Conservation (phyloP, 2,329 filamentous ascomycete species). For the Neonectria sp. region DNA sequence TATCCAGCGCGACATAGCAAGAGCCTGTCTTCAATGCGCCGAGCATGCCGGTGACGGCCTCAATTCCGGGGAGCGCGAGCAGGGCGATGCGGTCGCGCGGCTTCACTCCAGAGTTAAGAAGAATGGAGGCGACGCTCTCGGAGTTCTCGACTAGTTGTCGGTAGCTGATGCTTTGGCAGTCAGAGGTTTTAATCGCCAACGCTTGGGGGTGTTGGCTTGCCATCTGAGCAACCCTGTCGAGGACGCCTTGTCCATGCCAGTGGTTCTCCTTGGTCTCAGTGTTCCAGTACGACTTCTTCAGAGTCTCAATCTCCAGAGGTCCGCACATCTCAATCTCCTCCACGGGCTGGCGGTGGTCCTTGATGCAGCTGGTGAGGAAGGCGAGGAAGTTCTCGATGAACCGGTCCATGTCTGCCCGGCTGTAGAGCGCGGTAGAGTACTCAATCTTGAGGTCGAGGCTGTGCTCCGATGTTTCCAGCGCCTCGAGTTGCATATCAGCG, state of each 20-base stretch:
- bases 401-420: slow-evolving; percentile 42
- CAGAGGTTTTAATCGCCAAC: slow-evolving; percentile 45
- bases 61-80: slow-evolving; percentile 41
- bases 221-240: slow-evolving; percentile 40
- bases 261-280: slow-evolving; percentile 36
- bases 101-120: slow-evolving; percentile 37
- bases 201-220: slow-evolving; percentile 43
- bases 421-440: slow-evolving; percentile 43
- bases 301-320: slow-evolving; percentile 37
- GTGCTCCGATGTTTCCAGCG: slow-evolving; percentile 42
- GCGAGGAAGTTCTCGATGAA: slow-evolving; percentile 47
- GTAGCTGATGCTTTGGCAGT: slow-evolving; percentile 42
- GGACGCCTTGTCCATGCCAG: slow-evolving; percentile 40
- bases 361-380: slow-evolving; percentile 46
- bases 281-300: slow-evolving; percentile 42
- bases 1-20: slow-evolving; percentile 46
- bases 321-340: slow-evolving; percentile 44
- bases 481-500: slow-evolving; percentile 44
- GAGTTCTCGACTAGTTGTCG: slow-evolving; percentile 41
- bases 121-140: slow-evolving; percentile 42
- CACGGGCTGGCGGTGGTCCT: slow-evolving; percentile 46
- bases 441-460: slow-evolving; percentile 44
- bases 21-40: slow-evolving; percentile 41
- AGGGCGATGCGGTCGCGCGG: slow-evolving; percentile 39
- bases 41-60: slow-evolving; percentile 42